Evolutionary conservation across 1,284 basidiomycete species (phyloP).

Genomic region (Ganoderma lucidum): DNA sequence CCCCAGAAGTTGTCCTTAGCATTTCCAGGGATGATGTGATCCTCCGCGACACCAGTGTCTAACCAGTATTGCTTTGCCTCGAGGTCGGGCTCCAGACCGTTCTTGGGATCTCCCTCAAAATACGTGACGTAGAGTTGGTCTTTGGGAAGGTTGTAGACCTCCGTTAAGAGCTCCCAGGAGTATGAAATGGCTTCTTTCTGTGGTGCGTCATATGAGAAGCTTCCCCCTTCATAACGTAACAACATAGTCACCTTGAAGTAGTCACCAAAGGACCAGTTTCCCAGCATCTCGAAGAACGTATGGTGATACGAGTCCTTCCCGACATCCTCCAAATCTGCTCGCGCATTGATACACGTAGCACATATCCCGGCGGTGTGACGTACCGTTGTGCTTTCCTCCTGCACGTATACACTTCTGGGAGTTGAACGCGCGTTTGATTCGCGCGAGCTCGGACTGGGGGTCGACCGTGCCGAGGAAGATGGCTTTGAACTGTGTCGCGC

Average conservation of each 20-base stretch:
- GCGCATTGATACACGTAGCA: constrained; percentile 16
- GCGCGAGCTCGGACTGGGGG: constrained; percentile 88
- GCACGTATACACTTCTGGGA: constrained; percentile 98
- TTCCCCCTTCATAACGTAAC: too few species aligned
- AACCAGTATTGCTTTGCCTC: constrained; percentile 92
- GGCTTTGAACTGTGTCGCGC: constrained; percentile 82
- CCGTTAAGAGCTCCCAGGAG: constrained; percentile 95
- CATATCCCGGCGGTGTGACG: constrained; percentile 21
- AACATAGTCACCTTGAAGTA: constrained; percentile 87
- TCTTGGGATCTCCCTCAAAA: constrained; percentile 92
- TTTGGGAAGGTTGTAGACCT: constrained; percentile 87
- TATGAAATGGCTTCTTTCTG: constrained; percentile 93
- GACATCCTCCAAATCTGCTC: constrained; percentile 93
- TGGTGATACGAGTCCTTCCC: constrained; percentile 97
- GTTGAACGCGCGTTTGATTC: constrained; percentile 94
- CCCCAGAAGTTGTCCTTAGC: constrained; percentile 99
- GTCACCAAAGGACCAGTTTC: constrained; percentile 99
- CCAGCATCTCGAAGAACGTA: constrained; percentile 99
- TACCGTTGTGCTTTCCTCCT: constrained; percentile 98
- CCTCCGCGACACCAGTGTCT: constrained; percentile 85
- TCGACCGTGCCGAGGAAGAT: constrained; percentile 98
- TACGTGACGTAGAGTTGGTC: constrained; percentile 98
- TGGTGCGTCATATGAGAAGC: constrained; percentile 1
- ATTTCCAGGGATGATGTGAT: constrained; percentile 93
- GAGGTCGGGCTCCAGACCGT: constrained; percentile 88